These are phyloP conservation scores for Cucurbitaria berberidis DNA, from an alignment of 2,329 filamentous ascomycete genomes.

Conservation along the genomic window DNA sequence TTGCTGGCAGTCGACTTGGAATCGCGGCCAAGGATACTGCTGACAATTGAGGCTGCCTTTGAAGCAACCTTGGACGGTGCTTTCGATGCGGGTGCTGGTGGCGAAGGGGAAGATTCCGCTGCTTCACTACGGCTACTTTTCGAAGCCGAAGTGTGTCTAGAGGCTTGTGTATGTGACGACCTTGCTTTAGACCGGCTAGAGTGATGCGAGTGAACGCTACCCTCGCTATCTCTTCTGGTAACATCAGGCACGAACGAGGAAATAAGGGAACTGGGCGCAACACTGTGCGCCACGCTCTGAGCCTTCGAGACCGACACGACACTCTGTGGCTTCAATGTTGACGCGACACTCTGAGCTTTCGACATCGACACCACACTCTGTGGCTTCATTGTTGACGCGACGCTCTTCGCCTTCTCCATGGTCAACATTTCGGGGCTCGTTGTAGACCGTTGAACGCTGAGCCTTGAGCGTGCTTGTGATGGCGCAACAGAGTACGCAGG, in stretches of 20 bases:
- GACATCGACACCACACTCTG: slow-evolving; percentile 18
- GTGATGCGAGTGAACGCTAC: slow-evolving; percentile 43
- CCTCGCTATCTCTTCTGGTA: slow-evolving; percentile 33
- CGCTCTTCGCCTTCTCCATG: slow-evolving; percentile 27
- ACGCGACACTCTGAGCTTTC: slow-evolving; percentile 24
- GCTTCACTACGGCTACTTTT: slow-evolving; percentile 35
- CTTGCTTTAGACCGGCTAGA: slow-evolving; percentile 44
- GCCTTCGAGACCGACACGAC: slow-evolving; percentile 13
- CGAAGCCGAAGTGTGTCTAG: slow-evolving; percentile 34
- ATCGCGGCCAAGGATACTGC: slow-evolving; percentile 47
- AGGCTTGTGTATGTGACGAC: slow-evolving; percentile 26
- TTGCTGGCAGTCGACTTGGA: slow-evolving; percentile 35
- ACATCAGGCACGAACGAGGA: slow-evolving; percentile 47
- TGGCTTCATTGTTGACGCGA: slow-evolving; percentile 21
- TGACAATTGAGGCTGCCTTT: slow-evolving; percentile 42
- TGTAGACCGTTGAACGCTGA: slow-evolving; percentile 36
- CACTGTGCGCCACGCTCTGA: slow-evolving; percentile 31
- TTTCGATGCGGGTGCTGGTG: slow-evolving; percentile 29
- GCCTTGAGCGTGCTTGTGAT: slow-evolving; percentile 31
- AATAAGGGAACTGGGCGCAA: slow-evolving; percentile 44
- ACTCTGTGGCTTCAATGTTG: slow-evolving; percentile 23
- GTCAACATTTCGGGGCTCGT: slow-evolving; percentile 41
- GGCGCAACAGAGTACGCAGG: slow-evolving; percentile 41
- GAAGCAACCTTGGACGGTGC: slow-evolving; percentile 28
- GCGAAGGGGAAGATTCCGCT: slow-evolving; percentile 29